Conservation (phyloP, 805 yeast genomes). For the Kazachstania psychrophila region DNA sequence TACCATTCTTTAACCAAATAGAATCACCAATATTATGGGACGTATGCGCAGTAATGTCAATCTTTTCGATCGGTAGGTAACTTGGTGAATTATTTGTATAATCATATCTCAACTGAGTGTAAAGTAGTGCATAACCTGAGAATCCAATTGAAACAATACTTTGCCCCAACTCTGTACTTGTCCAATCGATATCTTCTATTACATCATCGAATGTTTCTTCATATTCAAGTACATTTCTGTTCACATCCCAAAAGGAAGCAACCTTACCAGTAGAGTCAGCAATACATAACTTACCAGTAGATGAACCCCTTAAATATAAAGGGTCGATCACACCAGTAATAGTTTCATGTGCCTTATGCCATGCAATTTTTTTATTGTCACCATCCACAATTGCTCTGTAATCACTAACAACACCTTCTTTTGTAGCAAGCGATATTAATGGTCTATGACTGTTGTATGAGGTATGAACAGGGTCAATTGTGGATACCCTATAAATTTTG, state of each 20-base stretch:
- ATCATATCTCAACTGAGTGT: conserved; percentile 78
- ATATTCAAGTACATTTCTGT: conserved; percentile 58
- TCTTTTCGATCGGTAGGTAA: conserved; percentile 63
- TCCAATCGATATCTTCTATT: conserved; percentile 81
- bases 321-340: conserved; percentile 49
- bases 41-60: conserved; percentile 64
- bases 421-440: conserved; percentile 51
- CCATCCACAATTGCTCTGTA: conserved; percentile 35
- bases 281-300: conserved; percentile 66
- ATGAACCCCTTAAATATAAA: conserved; percentile 58
- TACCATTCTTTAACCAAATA: conserved; percentile 73
- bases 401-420: conserved; percentile 39
- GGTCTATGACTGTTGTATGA: conserved; percentile 30
- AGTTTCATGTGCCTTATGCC: conserved; percentile 45
- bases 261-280: conserved; percentile 44
- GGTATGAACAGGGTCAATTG: conserved; percentile 56
- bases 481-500: conserved; percentile 37
- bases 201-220: conserved; percentile 33
- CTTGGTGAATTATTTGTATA: conserved; percentile 75
- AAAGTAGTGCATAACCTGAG: conserved; percentile 48
- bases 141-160: conserved; percentile 80
- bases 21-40: conserved; percentile 82
- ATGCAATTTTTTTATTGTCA: conserved; percentile 29
- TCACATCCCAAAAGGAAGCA: conserved; percentile 74
- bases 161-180: conserved; percentile 53